These are phyloP conservation scores for Juglanconis juglandina DNA, from an alignment of 2,329 filamentous ascomycete species.

Conservation along the genomic window DNA sequence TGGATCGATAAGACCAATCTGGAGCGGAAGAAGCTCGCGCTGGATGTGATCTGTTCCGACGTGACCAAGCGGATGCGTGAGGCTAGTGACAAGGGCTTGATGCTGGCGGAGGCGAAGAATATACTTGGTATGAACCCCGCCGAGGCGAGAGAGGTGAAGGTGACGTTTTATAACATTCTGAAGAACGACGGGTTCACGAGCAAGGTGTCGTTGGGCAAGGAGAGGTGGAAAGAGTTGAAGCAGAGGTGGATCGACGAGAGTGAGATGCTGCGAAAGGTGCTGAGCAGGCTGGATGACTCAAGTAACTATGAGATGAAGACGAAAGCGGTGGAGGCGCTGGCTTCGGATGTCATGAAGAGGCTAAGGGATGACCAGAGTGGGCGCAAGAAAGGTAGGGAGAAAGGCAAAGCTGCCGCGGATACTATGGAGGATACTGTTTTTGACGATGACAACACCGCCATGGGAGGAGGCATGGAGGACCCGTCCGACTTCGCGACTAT, in stretches of 20 bases:
- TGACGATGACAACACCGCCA: conserved; percentile 30
- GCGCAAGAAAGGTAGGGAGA: conserved; percentile 27
- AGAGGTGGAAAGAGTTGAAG: conserved; percentile 70
- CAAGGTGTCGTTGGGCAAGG: conserved; percentile 68
- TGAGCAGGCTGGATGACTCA: conserved; percentile 51
- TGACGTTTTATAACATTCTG: conserved; percentile 63
- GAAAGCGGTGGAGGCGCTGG: conserved; percentile 67
- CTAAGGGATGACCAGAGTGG: conserved; percentile 64
- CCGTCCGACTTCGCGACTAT: conserved; percentile 6
- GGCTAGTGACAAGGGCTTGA: conserved; percentile 60
- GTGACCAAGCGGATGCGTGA: conserved; percentile 75
- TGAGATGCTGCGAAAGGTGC: conserved; percentile 50
- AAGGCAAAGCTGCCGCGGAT: conserved; percentile 4
- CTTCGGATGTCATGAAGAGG: conserved; percentile 74
- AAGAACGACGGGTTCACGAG: conserved; percentile 65
- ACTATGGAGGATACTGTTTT: conserved; percentile 33
- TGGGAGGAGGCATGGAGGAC: conserved; percentile 3
- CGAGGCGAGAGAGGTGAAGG: conserved; percentile 57
- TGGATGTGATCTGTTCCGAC: conserved; percentile 78
- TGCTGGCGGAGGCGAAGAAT: conserved; percentile 71
- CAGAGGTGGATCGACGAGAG: conserved; percentile 62
- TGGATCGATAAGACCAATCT: conserved; percentile 44
- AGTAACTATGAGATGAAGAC: conserved; percentile 58
- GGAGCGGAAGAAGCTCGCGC: conserved; percentile 62
- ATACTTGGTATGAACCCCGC: conserved; percentile 42